Evolutionary conservation across 768 basidiomycete genomes (phyloP), one percentile per base, ranked within the genome.

Genomic region (Leccinum longicurvipes): DNA sequence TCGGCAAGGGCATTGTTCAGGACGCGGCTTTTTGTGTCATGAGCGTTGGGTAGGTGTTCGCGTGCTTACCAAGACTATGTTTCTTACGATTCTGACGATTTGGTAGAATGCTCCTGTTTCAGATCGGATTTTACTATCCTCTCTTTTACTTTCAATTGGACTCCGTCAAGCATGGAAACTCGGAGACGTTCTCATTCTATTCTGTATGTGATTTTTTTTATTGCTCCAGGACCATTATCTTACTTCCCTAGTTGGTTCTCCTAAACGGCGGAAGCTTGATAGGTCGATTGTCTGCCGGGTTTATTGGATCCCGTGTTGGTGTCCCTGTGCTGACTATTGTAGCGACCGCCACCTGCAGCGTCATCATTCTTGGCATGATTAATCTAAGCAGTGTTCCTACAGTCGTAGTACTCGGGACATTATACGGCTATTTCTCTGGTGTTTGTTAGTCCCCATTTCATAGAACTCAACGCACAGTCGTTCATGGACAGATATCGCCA

Each of bases 131-230:
- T 28, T 82, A 74, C 55, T 80, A 75, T 44, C 82, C 82, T 0
- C 71, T 82, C 15, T 84, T 82, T 66, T 85, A 80, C 63, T 59
- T 85, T 6, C 84, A 86, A 57, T 65, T 84, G 11, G 77, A 80
- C 54, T 74, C 82, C 1, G 71, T 80, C 27, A 67, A 73, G 48
- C 80, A 80, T 51, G 76, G 77, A 1, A 72, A 81, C 39, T 65
- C 70, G n/a, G 64, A 74, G 8, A 70, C 64, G n/a, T 69, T 85
- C 6, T 80, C 84, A 1, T 84, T 85, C 57, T 83, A 84, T 54
- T 77, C 77, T 29, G 84, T 84, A 54, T 9, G 67, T 52, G 23
- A 55, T 27, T 9, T 29, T 34, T 3, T 23, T 46, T 39, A 23
- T 31, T 29, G 27, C 34, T 6, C 29, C 7, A 24, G 15, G 25